phyloP scores from a whole-genome alignment of 306 rosid genomes.

The Trifolium fragiferum region DNA sequence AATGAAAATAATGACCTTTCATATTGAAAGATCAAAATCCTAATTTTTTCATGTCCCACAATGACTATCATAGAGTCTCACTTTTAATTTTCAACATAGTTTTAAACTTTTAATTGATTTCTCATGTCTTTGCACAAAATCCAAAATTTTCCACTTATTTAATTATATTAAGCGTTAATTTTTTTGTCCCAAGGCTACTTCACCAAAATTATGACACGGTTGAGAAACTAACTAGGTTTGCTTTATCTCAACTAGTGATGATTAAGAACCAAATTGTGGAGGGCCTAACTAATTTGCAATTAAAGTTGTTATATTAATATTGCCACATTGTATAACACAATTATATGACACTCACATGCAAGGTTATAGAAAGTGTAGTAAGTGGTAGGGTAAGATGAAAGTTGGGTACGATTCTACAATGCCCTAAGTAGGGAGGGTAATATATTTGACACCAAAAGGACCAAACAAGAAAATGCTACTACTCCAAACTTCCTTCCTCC shows the following conservation, averaged over 20 bases:
- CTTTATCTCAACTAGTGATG: constrained; percentile 22
- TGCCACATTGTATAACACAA: not conserved
- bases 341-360: constrained; percentile 23
- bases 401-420: constrained; percentile 37
- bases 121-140: too few species aligned
- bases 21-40: constrained; percentile 19
- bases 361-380: constrained; percentile 6
- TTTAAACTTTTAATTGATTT: too few species aligned
- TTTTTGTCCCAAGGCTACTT: too few species aligned
- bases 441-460: constrained; percentile 32
- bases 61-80: too few species aligned
- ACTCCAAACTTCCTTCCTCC: not conserved
- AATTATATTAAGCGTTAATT: too few species aligned
- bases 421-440: constrained; percentile 12
- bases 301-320: not conserved
- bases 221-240: not conserved
- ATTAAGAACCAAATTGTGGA: constrained; percentile 28
- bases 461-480: constrained; percentile 18
- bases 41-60: not conserved
- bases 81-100: too few species aligned
- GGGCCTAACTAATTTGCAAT: constrained; percentile 30
- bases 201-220: too few species aligned
- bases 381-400: constrained; percentile 42
- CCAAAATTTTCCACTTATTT: too few species aligned
- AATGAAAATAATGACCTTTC: constrained; percentile 20